phyloP scores from a whole-genome alignment of 768 basidiomycete genomes.

The Amanita molliuscula region DNA sequence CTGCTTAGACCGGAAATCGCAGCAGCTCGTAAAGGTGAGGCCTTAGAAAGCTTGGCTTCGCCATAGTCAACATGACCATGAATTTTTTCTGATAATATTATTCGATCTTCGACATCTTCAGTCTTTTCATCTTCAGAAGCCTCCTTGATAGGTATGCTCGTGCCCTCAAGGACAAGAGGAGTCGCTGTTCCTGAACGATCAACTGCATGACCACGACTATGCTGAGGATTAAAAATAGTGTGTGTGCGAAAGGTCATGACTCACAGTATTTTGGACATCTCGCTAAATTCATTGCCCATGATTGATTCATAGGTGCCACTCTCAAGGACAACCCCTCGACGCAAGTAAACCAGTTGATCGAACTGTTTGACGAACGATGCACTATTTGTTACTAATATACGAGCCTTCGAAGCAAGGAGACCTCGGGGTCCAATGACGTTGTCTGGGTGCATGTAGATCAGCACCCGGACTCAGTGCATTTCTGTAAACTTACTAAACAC shows the following conservation, averaged over 20 bases:
- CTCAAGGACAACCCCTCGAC: constrained; percentile 78
- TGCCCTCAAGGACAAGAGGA: constrained; percentile 31
- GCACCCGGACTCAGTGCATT: neutral
- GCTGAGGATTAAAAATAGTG: neutral
- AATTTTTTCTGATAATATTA: constrained; percentile 43
- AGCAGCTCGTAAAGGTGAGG: constrained; percentile 26
- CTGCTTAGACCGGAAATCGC: constrained; percentile 40
- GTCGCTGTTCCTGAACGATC: constrained; percentile 41
- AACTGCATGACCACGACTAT: constrained; percentile 31
- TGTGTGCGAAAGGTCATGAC: constrained; percentile 13
- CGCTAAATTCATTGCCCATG: constrained; percentile 48
- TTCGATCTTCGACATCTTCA: constrained; percentile 10
- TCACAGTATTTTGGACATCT: constrained; percentile 69
- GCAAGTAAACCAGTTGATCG: constrained; percentile 64
- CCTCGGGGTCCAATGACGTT: constrained; percentile 83
- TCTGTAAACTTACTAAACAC: constrained; percentile 53
- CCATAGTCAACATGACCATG: constrained; percentile 45
- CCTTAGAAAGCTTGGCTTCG: constrained; percentile 39
- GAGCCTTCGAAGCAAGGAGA: constrained; percentile 71
- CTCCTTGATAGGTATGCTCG: constrained; percentile 21
- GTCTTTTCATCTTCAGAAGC: constrained; percentile 1
- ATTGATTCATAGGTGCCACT: constrained; percentile 53
- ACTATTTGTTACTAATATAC: constrained; percentile 81
- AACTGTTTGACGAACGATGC: constrained; percentile 76
- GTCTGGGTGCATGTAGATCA: constrained; percentile 30